These are phyloP conservation scores for Retiboletus fuscus DNA, from an alignment of 1,284 basidiomycete genomes.

Conservation along the genomic window DNA sequence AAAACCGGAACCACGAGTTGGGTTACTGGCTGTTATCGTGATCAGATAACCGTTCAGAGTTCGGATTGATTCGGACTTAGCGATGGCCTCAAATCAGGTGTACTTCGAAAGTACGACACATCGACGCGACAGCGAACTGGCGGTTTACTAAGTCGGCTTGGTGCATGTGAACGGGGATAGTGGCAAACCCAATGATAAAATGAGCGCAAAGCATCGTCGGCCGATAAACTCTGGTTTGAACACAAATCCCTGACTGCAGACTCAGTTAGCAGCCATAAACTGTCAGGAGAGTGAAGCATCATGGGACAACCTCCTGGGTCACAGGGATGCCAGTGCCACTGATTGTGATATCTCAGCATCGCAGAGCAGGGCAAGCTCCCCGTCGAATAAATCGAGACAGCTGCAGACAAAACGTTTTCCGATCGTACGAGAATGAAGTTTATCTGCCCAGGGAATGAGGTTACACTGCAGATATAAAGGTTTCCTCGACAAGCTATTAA, in stretches of 20 bases:
- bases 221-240: background rate
- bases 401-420: slow-evolving; percentile 6
- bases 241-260: background rate
- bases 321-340: slow-evolving; percentile 7
- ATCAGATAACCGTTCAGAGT: background rate
- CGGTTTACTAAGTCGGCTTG: background rate
- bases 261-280: background rate
- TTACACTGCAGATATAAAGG: slow-evolving; percentile 34
- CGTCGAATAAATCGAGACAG: slow-evolving; percentile 5
- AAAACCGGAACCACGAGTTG: background rate
- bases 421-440: slow-evolving; percentile 30
- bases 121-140: background rate
- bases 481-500: slow-evolving; percentile 45
- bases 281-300: background rate
- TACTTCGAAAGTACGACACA: background rate
- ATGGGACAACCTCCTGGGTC: background rate
- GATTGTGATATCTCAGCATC: slow-evolving; percentile 33
- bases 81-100: background rate
- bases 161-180: background rate
- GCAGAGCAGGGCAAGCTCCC: background rate
- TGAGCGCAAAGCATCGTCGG: background rate
- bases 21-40: too few species aligned
- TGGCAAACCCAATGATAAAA: background rate
- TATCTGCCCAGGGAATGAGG: slow-evolving; percentile 51
- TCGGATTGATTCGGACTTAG: background rate